Conservation (phyloP, 2,329 filamentous ascomycete genomes). For the Epichloe elymi region DNA sequence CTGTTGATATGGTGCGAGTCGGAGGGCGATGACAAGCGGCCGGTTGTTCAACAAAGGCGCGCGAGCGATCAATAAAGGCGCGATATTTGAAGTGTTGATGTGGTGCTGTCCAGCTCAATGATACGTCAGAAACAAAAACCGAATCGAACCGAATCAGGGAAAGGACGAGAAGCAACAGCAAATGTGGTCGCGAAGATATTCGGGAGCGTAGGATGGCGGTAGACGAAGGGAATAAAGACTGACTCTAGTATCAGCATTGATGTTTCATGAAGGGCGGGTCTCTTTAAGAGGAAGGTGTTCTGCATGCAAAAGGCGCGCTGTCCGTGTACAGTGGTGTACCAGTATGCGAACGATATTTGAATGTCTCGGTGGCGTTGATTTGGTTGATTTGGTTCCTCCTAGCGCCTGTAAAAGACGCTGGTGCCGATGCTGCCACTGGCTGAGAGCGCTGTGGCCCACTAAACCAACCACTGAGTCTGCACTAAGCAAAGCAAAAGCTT, state of each 20-base stretch:
- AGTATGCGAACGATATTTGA: neutral
- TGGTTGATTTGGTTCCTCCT: neutral
- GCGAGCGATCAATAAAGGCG: conserved; percentile 18
- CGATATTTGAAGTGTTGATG: conserved; percentile 12
- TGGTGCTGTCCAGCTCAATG: neutral
- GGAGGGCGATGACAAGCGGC: conserved; percentile 11
- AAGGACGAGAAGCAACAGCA: neutral
- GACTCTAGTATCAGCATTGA: conserved; percentile 18
- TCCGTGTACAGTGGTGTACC: neutral
- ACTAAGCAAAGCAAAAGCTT: neutral
- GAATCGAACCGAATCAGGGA: neutral
- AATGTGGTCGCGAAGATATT: neutral
- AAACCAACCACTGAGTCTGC: neutral
- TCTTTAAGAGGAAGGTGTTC: conserved; percentile 1
- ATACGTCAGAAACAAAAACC: neutral
- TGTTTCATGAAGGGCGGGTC: neutral
- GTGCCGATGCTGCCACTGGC: neutral
- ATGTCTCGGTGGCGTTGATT: neutral
- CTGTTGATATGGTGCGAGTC: neutral
- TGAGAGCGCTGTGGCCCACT: neutral
- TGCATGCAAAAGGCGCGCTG: neutral
- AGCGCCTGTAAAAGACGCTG: neutral
- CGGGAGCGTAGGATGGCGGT: neutral
- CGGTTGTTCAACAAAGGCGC: conserved; percentile 11
- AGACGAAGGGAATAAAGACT: conserved; percentile 6